Base-by-base conservation (phyloP, 192 early-diverging fungal species). In the Lobosporangium transversale region DNA sequence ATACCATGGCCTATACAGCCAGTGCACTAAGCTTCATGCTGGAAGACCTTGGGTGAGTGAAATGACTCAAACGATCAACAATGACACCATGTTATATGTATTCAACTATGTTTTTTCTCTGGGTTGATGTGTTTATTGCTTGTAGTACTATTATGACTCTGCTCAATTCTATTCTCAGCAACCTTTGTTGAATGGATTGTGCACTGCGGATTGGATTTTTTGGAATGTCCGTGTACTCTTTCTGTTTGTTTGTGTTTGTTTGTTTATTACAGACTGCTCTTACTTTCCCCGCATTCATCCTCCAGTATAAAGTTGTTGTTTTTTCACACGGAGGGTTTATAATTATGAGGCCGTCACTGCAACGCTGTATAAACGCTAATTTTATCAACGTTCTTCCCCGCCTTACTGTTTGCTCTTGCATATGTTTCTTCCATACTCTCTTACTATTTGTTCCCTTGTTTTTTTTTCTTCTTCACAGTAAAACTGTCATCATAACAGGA, bases 401-500 rank as follows among this genome's bases (percentile, higher is more conserved):
- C 54, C 26, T 57, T 68, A n/a, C n/a, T n/a, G n/a, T n/a, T n/a
- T n/a, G n/a, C n/a, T n/a, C n/a, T n/a, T n/a, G n/a, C n/a, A n/a
- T n/a, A n/a, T n/a, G n/a, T n/a, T n/a, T n/a, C n/a, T n/a, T n/a
- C n/a, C n/a, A n/a, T n/a, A n/a, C n/a, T n/a, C n/a, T n/a, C n/a
- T n/a, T n/a, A n/a, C n/a, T n/a, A n/a, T n/a, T n/a, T n/a, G n/a
- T n/a, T n/a, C n/a, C n/a, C n/a, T n/a, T n/a, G n/a, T 20, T 45
- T 74, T 48, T 62, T 55, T 71, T 24, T 66, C 56, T 40, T 7
- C 15, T 18, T 51, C 27, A 35, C 42, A 88, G 88, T 26, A 99
- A 99, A 75, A 93, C 97, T 18, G 96, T 99, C 30, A 98, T 99
- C 66, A 78, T 99, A 57, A 99, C 95, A 4, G 98, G 98, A 11